Conservation (phyloP, 148 eudicot genomes). For the Spergularia bocconei region DNA sequence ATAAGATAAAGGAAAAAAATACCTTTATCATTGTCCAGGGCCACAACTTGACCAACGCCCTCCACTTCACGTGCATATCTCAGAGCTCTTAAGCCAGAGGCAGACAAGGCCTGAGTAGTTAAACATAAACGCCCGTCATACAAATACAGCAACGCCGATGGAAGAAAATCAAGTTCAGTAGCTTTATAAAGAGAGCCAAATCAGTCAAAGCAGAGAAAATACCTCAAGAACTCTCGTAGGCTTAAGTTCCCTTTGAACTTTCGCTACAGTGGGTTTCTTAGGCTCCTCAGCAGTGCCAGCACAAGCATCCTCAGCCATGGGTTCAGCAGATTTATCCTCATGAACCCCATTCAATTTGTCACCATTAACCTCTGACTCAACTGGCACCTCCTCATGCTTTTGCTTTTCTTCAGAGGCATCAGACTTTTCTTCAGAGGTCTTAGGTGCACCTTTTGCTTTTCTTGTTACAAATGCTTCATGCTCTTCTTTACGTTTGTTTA, state of each 20-base stretch:
- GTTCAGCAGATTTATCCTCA: conserved; percentile 37
- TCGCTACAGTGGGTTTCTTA: conserved; percentile 34
- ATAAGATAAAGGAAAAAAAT: not conserved
- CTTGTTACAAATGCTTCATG: conserved; percentile 52
- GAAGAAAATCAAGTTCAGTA: not conserved
- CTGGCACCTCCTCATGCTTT: conserved; percentile 28
- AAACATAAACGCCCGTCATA: not conserved
- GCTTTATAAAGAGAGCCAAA: not conserved
- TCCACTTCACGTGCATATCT: conserved; percentile 98
- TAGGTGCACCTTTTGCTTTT: conserved; percentile 43
- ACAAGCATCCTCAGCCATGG: conserved; percentile 45
- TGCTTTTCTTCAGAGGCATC: conserved; percentile 20
- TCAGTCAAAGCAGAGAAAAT: conserved; percentile 13
- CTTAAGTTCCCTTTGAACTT: conserved; percentile 60
- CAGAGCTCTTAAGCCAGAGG: conserved; percentile 93
- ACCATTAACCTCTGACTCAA: conserved; percentile 31
- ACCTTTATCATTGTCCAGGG: conserved; percentile 92
- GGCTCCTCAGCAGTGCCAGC: conserved; percentile 40
- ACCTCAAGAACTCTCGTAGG: conserved; percentile 97
- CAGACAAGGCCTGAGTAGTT: conserved; percentile 73
- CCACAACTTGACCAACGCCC: conserved; percentile 84
- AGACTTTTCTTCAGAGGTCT: conserved; percentile 29
- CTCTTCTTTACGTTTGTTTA: conserved; percentile 76
- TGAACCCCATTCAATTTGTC: conserved; percentile 49
- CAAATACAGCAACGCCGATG: not conserved